phyloP scores from a whole-genome alignment of 176 grass and related monocot genomes.

The Carex pumila region DNA sequence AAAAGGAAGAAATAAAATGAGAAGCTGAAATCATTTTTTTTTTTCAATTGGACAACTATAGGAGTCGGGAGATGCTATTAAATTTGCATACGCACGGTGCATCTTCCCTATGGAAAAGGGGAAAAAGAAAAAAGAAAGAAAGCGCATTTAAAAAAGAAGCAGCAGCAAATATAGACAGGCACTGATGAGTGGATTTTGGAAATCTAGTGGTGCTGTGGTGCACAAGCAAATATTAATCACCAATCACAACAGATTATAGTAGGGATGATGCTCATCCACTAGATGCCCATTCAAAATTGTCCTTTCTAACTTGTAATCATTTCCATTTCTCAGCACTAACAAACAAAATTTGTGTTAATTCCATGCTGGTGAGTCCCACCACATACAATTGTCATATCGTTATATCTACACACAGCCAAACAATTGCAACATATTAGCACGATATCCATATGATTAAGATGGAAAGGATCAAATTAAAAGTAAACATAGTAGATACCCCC shows the following conservation, averaged over 20 bases:
- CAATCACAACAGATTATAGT: neutral
- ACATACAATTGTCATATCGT: constrained; percentile 3
- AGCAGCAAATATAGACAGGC: constrained; percentile 1
- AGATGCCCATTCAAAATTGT: neutral
- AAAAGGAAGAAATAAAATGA: neutral
- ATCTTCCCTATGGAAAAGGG: neutral
- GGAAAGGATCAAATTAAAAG: neutral
- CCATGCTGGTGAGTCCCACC: neutral
- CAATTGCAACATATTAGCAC: neutral
- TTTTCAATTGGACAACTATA: too few relatives aligned
- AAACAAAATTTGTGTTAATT: constrained; percentile 1
- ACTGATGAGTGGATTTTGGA: neutral
- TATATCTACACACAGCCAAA: neutral
- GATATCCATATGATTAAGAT: neutral
- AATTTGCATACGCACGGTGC: neutral
- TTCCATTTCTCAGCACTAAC: neutral
- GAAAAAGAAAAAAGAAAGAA: too few relatives aligned
- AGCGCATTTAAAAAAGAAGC: neutral
- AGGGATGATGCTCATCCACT: constrained; percentile 7
- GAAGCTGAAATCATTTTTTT: neutral
- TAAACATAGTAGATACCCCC: neutral
- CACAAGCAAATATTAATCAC: neutral
- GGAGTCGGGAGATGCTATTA: too few relatives aligned
- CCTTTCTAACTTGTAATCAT: neutral
- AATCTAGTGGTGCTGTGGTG: neutral